Evolutionary conservation across 257 asterid species (phyloP), one percentile per base, ranked within the genome.

Genomic region (Plantago elongata): DNA sequence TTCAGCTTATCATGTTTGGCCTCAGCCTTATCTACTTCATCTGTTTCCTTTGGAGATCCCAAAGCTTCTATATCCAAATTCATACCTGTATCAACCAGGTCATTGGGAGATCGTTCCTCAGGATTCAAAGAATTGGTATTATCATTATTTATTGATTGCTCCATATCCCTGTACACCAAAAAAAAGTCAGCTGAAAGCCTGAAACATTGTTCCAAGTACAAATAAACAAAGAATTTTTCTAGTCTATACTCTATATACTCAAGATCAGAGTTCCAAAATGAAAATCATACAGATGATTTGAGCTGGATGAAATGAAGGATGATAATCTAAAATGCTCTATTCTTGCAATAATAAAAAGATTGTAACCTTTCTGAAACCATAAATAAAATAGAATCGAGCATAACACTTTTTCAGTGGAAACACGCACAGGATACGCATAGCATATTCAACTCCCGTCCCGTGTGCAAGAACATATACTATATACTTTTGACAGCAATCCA

Each of bases 1-100:
- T 56, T 73, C 62, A 18, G 69, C 55, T 59, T 71, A 16, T 67
- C 52, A 55, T 54, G 65, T 58, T 59, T 57, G 51, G 46, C 70
- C 18, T 34, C 47, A 14, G 62, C 51, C 38, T 34, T 12, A 27
- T 54, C 69, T 12, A n/a, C 69, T 51, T 56, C 70, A 48, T 38
- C 30, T 54, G 48, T 38, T 17, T 66, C 70, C 45, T 51, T 43
- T 6, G 55, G 45, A 45, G 66, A 62, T 51, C 58, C 38, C 7
- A 30, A 17, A 37, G 54, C 65, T 63, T 58, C 66, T 45, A 48
- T 62, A 61, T 70, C 69, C 10, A 45, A 51, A 22, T 22, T 22
- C 7, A 51, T 71, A 51, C 43, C 45, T 45, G n/a, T 37, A 44
- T 13, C 8, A 16, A 11, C 54, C 54, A 45, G 11, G 27, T 46